Conservation (phyloP, 1,284 basidiomycete genomes). For the Gomphus bonarii region DNA sequence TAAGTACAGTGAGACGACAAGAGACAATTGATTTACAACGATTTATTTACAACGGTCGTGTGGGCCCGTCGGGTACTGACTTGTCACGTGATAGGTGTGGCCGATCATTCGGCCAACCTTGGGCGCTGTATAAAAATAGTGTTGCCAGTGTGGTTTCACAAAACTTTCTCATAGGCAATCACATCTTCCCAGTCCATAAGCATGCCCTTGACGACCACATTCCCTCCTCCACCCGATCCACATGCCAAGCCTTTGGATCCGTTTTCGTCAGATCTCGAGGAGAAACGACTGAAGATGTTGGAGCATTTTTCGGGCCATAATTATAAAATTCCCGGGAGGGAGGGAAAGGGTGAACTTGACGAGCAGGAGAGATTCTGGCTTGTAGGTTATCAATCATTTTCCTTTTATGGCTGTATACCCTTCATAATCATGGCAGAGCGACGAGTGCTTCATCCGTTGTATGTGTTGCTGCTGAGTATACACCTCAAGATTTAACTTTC, state of each 20-base stretch:
- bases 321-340: conserved; percentile 43
- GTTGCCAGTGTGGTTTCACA: too few species aligned
- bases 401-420: background rate
- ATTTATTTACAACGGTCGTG: too few species aligned
- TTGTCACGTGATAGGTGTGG: too few species aligned
- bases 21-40: too few species aligned
- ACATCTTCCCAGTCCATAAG: background rate
- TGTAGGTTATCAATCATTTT: conserved; percentile 25
- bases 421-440: conserved; percentile 29
- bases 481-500: background rate
- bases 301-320: conserved; percentile 42
- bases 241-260: conserved; percentile 24
- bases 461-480: conserved; percentile 9
- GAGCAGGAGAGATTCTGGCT: conserved; percentile 72
- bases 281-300: conserved; percentile 44
- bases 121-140: too few species aligned
- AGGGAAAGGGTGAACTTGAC: conserved; percentile 37
- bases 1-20: too few species aligned
- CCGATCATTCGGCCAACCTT: too few species aligned
- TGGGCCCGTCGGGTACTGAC: too few species aligned
- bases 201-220: conserved; percentile 15
- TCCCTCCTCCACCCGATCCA: conserved; percentile 21
- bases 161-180: too few species aligned
- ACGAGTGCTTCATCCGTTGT: conserved; percentile 60
- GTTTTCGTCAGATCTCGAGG: conserved; percentile 37